Base-by-base conservation (phyloP, 169 alveolate genomes). In the Eimeria tenella region DNA sequence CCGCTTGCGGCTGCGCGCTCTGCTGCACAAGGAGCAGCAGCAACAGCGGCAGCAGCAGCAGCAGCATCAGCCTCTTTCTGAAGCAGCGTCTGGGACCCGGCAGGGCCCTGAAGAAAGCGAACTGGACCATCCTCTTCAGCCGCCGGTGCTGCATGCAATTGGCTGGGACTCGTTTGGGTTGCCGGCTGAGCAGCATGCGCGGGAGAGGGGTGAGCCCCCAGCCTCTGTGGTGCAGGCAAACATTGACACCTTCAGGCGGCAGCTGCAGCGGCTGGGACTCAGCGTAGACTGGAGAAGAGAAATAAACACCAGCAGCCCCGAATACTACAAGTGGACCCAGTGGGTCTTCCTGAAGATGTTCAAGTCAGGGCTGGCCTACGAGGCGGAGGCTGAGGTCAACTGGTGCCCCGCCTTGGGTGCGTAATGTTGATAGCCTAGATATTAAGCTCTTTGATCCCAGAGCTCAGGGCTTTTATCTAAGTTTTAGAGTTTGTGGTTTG, bases 161-260 rank as follows among this genome's bases (percentile, higher is more conserved):
- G 99, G 99, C 21, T 98, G 99, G 99, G 99, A 98, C 73, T 94
- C 98, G 6, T 98, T 98, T 89, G 99, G 99, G 15, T 86, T 98
- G 49, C 99, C 99, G 0, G 98, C 99, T 31, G 99, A 98, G 95
- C 96, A 98, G 93, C 97, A 98, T 65, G 99, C 99, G 0, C 89
- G 97, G 68, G 95, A 94, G 50, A 86, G 97, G 60, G 96, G 96
- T n/a, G 71, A 94, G 0, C 95, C 95, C 11, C 99, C 98, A 4
- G 83, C 90, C 31, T 83, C 89, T 52, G 97, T 97, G 87, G 97
- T 98, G 21, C 68, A 42, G 11, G 88, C 94, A 50, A 98, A 98
- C 86, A 97, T 98, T 2, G 23, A 60, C 2, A 96, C 95, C 82
- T 98, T 98, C 97, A 97, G 95, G 81, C 75, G 93, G n/a, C 98